These are phyloP conservation scores for Leccinum arenicola DNA, from an alignment of 768 basidiomycete genomes.

Conservation along the genomic window DNA sequence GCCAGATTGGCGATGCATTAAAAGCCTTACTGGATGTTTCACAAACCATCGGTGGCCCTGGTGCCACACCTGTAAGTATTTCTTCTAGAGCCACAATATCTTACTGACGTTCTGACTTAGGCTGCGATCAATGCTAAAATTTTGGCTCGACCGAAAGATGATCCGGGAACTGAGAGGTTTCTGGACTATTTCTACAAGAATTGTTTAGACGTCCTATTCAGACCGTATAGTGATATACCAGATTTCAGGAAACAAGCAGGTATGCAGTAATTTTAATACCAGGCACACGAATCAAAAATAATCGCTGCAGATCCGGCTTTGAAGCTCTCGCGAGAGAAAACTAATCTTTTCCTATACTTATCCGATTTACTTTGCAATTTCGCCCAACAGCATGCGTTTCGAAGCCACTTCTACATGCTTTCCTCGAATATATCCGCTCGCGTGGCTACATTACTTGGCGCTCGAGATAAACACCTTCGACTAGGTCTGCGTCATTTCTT, in stretches of 20 bases:
- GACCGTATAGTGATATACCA: slow-evolving; percentile 71
- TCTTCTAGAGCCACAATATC: not conserved
- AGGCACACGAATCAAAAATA: slow-evolving; percentile 4
- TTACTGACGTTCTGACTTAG: slow-evolving; percentile 15
- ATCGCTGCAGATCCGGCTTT: slow-evolving; percentile 46
- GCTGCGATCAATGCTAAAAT: slow-evolving; percentile 40
- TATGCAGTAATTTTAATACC: slow-evolving; percentile 14
- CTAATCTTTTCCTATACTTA: slow-evolving; percentile 83
- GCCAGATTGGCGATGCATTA: slow-evolving; percentile 86
- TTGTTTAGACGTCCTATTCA: slow-evolving; percentile 74
- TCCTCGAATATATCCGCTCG: slow-evolving; percentile 73
- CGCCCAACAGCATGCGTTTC: slow-evolving; percentile 84
- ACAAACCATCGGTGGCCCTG: slow-evolving; percentile 36
- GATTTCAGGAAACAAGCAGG: slow-evolving; percentile 58
- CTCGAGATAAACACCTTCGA: slow-evolving; percentile 88
- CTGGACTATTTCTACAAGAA: slow-evolving; percentile 92
- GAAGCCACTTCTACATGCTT: slow-evolving; percentile 87
- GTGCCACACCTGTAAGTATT: slow-evolving; percentile 34
- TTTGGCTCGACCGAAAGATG: slow-evolving; percentile 67
- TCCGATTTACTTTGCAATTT: slow-evolving; percentile 91
- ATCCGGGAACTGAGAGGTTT: slow-evolving; percentile 84
- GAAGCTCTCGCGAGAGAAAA: slow-evolving; percentile 65
- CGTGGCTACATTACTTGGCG: slow-evolving; percentile 73
- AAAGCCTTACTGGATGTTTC: slow-evolving; percentile 81
- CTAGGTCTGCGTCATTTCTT: slow-evolving; percentile 59